These are phyloP conservation scores for Alternaria sp. DNA, from an alignment of 2,329 filamentous ascomycete genomes.

Conservation along the genomic window DNA sequence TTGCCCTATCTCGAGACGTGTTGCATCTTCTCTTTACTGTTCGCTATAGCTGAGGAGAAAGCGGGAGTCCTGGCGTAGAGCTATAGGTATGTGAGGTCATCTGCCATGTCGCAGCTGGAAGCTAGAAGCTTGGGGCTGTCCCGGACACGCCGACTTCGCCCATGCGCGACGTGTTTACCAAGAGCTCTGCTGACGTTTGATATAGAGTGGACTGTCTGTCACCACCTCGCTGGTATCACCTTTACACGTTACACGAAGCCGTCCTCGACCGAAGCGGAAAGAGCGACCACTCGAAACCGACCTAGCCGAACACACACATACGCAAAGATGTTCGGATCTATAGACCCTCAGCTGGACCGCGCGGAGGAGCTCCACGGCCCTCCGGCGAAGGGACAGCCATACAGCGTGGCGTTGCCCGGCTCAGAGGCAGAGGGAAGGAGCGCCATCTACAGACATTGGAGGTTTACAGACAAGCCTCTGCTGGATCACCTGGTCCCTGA, in stretches of 20 bases:
- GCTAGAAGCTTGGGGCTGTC: constrained; percentile 9
- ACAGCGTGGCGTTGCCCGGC: constrained; percentile 78
- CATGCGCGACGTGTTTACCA: background rate
- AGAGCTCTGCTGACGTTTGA: constrained; percentile 8
- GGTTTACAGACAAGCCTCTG: constrained; percentile 70
- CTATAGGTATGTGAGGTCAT: constrained; percentile 1
- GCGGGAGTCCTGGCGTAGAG: background rate
- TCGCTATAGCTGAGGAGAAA: background rate
- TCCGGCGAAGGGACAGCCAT: constrained; percentile 77
- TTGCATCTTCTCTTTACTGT: background rate
- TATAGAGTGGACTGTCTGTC: constrained; percentile 5
- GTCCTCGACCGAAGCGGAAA: background rate
- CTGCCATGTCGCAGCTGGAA: background rate
- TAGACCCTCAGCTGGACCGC: constrained; percentile 39
- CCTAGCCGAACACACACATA: background rate
- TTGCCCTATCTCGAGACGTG: background rate
- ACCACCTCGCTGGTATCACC: background rate
- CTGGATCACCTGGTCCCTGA: constrained; percentile 61
- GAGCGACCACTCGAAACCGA: background rate
- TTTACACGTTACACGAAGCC: background rate
- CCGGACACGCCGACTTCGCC: constrained; percentile 19
- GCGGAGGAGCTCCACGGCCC: constrained; percentile 61
- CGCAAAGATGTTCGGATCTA: constrained; percentile 38
- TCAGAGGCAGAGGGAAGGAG: constrained; percentile 75
- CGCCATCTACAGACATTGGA: constrained; percentile 83